A percentile compares a stretch with the other conserved stretches of the same genome.
phyloP scores from a whole-genome alignment of 2,329 filamentous ascomycete species.

The Phaeosphaeriaceae sp. region DNA sequence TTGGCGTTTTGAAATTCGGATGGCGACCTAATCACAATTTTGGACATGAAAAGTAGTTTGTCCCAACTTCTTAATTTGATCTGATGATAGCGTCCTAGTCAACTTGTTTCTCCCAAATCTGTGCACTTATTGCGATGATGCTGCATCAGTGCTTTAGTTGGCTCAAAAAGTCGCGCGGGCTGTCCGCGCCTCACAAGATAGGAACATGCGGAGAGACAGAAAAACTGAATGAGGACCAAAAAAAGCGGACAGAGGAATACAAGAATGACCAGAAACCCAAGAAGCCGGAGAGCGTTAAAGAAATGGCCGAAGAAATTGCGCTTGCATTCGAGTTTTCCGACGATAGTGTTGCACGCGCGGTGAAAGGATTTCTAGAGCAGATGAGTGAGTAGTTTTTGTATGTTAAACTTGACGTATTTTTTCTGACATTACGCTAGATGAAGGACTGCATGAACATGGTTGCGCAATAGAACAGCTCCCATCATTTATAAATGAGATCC shows the following conservation, averaged over 20 bases:
- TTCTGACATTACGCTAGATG: background rate
- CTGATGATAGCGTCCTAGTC: too few relatives aligned
- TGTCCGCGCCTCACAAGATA: background rate
- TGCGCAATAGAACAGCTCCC: conserved; percentile 2
- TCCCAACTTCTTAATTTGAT: too few relatives aligned
- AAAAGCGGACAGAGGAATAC: background rate
- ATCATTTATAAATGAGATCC: background rate
- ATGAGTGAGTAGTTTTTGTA: background rate
- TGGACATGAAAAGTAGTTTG: too few relatives aligned
- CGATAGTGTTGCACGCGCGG: background rate
- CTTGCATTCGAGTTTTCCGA: conserved; percentile 7
- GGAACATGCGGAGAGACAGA: too few relatives aligned
- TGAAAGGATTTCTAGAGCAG: conserved; percentile 2
- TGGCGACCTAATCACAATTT: too few relatives aligned
- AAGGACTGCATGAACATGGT: background rate
- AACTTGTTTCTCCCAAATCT: too few relatives aligned
- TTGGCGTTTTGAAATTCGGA: too few relatives aligned
- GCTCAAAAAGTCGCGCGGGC: too few relatives aligned
- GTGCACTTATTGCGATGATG: too few relatives aligned
- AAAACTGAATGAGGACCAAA: background rate
- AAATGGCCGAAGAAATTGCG: conserved; percentile 1
- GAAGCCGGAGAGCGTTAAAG: background rate
- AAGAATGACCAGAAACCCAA: background rate
- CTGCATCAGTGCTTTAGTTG: too few relatives aligned
- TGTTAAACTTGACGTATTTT: background rate